Conservation (phyloP, 2,329 filamentous ascomycete genomes). For the Sporothrix sp. region DNA sequence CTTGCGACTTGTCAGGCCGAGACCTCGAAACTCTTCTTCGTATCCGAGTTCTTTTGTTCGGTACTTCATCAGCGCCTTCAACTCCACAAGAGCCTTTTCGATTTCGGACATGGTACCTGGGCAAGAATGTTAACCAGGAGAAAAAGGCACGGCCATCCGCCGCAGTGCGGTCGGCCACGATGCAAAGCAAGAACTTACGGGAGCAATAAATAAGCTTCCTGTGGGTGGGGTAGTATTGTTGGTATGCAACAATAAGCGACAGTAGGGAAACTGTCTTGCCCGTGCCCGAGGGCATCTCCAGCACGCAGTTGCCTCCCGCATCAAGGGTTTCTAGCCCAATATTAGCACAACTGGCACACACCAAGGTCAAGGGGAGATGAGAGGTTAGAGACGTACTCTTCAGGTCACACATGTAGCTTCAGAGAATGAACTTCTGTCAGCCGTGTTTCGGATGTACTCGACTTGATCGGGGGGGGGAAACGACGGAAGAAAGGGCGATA, state of each 20-base stretch:
- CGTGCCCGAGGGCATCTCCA: conserved; percentile 98
- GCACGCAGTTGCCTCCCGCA: conserved; percentile 84
- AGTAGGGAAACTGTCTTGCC: conserved; percentile 94
- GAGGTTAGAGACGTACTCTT: conserved; percentile 46
- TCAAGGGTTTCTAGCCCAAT: conserved; percentile 64
- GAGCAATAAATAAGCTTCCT: conserved; percentile 98
- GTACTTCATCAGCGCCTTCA: conserved; percentile 92
- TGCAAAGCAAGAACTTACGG: conserved; percentile 50
- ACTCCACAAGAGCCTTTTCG: conserved; percentile 87
- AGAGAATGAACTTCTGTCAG: too few relatives aligned
- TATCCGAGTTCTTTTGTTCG: conserved; percentile 79
- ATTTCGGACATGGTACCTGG: conserved; percentile 98
- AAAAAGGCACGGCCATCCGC: too few relatives aligned
- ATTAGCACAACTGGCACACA: too few relatives aligned
- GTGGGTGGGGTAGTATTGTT: conserved; percentile 85
- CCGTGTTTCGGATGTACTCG: too few relatives aligned
- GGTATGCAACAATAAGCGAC: conserved; percentile 92
- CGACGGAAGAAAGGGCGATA: too few relatives aligned
- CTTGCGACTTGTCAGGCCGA: conserved; percentile 92
- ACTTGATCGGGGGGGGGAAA: too few relatives aligned
- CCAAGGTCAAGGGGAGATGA: too few relatives aligned
- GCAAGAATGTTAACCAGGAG: too few relatives aligned
- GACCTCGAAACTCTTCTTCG: conserved; percentile 83
- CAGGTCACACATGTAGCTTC: conserved; percentile 47
- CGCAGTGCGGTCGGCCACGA: too few relatives aligned